phyloP scores from a whole-genome alignment of 495 filamentous ascomycete species.

The Hypoxylon fuscum region DNA sequence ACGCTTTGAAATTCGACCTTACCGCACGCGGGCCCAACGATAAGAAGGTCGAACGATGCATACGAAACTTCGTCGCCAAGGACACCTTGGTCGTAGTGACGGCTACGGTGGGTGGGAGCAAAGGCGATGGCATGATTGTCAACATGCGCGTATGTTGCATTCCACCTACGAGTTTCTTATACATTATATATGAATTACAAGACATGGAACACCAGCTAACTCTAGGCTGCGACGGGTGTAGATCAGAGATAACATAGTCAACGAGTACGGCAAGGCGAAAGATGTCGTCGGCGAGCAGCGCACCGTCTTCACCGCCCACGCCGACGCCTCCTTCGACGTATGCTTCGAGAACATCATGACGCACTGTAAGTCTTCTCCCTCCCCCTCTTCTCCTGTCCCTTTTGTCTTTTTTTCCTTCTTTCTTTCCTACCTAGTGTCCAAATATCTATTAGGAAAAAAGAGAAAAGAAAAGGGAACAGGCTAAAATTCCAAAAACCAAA shows the following conservation, averaged over 20 bases:
- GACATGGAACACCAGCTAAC: constrained; percentile 3
- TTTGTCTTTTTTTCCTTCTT: constrained; percentile 9
- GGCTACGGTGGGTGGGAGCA: constrained; percentile 80
- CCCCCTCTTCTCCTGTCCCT: neutral
- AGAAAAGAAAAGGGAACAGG: constrained; percentile 26
- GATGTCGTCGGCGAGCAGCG: constrained; percentile 92
- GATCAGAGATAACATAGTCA: constrained; percentile 95
- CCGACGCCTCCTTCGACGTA: constrained; percentile 94
- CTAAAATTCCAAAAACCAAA: constrained; percentile 45
- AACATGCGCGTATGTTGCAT: constrained; percentile 98
- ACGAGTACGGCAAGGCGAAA: constrained; percentile 90
- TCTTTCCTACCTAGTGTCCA: constrained; percentile 5
- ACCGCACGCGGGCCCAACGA: constrained; percentile 69
- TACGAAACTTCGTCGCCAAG: constrained; percentile 93
- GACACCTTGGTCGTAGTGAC: constrained; percentile 99
- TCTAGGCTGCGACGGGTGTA: constrained; percentile 48
- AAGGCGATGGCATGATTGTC: constrained; percentile 90
- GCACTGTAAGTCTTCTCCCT: constrained; percentile 62
- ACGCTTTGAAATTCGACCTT: constrained; percentile 94
- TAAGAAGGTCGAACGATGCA: constrained; percentile 81
- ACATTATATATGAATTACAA: constrained; percentile 3
- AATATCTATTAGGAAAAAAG: too few relatives aligned
- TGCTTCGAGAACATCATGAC: constrained; percentile 91
- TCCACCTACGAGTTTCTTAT: neutral
- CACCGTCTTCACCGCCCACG: constrained; percentile 94